Percentiles rank a stretch among this genome's conserved stretches.
These are phyloP conservation scores for Lichtheimia hyalospora DNA, from an alignment of 371 early-diverging fungal species.

Conservation along the genomic window DNA sequence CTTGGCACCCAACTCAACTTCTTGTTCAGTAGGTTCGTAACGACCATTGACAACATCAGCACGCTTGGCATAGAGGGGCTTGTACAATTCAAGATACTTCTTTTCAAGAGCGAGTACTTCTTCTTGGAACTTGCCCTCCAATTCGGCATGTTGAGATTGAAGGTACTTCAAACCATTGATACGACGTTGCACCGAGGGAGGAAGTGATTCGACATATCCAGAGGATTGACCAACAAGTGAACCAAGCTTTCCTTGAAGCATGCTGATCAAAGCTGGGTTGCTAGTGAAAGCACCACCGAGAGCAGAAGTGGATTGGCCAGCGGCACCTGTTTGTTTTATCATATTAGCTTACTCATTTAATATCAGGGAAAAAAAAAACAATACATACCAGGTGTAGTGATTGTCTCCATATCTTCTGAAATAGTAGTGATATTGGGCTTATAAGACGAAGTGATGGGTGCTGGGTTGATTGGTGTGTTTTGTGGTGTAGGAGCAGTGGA, in stretches of 20 bases:
- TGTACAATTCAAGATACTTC: constrained; percentile 85
- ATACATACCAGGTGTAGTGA: constrained; percentile 33
- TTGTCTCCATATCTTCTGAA: constrained; percentile 50
- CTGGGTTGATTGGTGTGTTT: constrained; percentile 48
- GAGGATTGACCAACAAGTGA: constrained; percentile 78
- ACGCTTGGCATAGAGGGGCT: constrained; percentile 90
- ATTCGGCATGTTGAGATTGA: constrained; percentile 78
- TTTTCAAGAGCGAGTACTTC: constrained; percentile 93
- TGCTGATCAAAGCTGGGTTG: constrained; percentile 50
- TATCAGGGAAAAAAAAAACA: background rate
- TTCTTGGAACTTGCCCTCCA: constrained; percentile 86
- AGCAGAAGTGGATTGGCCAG: constrained; percentile 10
- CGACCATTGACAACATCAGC: constrained; percentile 73
- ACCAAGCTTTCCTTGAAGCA: constrained; percentile 72
- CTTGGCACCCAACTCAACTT: constrained; percentile 67
- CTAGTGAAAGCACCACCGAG: constrained; percentile 29
- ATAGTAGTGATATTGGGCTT: constrained; percentile 40
- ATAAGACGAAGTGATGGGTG: constrained; percentile 44
- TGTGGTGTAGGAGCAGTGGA: constrained; percentile 50
- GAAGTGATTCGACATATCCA: constrained; percentile 80
- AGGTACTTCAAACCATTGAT: constrained; percentile 82
- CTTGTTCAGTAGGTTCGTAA: constrained; percentile 86
- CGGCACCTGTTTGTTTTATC: background rate
- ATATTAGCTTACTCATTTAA: constrained; percentile 6
- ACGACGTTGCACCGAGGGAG: constrained; percentile 75